Conservation (phyloP, 352 stramenopile genomes). For the Thalassiosira mediterranea region DNA sequence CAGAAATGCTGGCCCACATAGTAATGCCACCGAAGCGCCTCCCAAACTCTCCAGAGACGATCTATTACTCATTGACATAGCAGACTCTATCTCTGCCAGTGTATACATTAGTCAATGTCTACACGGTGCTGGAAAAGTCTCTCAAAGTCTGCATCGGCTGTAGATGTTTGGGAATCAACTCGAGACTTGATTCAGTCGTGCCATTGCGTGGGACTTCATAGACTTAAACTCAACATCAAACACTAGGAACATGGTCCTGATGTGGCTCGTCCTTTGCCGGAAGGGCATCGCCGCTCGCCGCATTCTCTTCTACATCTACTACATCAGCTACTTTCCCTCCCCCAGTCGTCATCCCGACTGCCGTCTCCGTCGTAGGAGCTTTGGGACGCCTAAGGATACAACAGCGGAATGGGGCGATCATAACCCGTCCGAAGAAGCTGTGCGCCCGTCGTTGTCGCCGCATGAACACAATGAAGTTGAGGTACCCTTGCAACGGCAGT, state of each 20-base stretch:
- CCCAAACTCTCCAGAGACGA: too few species aligned
- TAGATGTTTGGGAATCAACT: background rate
- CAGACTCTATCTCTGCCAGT: too few species aligned
- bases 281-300: background rate
- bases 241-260: background rate
- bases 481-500: constrained; percentile 59
- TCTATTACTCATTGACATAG: too few species aligned
- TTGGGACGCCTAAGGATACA: background rate
- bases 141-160: background rate
- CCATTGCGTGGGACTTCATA: too few species aligned
- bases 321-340: background rate
- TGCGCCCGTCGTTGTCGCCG: background rate
- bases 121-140: too few species aligned
- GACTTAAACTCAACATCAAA: background rate
- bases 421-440: background rate
- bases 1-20: too few species aligned
- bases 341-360: background rate
- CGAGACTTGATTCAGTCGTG: too few species aligned
- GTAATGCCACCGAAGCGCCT: too few species aligned
- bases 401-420: background rate
- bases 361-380: background rate
- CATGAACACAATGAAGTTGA: constrained; percentile 58
- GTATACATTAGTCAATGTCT: too few species aligned
- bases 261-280: background rate
- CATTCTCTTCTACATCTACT: constrained; percentile 1